A percentile compares a stretch with the other conserved stretches of the same genome.
Conservation (phyloP, 1,284 basidiomycete genomes). For the Austroboletus niveus region DNA sequence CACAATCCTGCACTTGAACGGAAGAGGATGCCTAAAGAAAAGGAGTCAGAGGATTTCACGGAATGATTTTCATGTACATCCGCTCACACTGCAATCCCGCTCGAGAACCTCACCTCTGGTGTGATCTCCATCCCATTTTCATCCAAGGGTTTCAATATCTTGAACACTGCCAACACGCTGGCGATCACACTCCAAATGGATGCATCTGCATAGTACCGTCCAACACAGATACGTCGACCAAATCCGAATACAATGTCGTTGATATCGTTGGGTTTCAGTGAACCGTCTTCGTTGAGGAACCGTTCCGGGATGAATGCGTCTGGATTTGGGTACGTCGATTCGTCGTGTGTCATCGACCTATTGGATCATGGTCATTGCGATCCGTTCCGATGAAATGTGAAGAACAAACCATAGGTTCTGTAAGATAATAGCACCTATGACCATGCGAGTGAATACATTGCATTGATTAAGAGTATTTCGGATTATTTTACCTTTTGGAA, state of each 20-base stretch:
- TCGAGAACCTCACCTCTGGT: constrained; percentile 4
- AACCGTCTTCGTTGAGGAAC: background rate
- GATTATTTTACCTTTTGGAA: constrained; percentile 1
- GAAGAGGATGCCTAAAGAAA: background rate
- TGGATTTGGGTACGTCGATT: background rate
- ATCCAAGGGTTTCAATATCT: constrained; percentile 2
- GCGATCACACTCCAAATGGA: constrained; percentile 5
- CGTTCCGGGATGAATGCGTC: background rate
- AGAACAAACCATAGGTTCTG: constrained; percentile 1
- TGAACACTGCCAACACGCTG: constrained; percentile 1
- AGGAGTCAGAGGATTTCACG: no score
- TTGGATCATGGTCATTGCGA: background rate
- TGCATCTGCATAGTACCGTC: constrained; percentile 9
- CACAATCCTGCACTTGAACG: no score
- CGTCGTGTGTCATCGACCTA: background rate
- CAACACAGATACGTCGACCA: constrained; percentile 8
- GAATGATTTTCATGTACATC: no score
- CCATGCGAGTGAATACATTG: background rate
- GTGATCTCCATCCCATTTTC: constrained; percentile 15
- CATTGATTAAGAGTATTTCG: background rate
- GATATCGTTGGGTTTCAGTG: background rate
- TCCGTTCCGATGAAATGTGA: background rate
- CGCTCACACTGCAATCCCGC: constrained; percentile 7
- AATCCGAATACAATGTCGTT: constrained; percentile 8
- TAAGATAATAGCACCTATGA: constrained; percentile 4